phyloP scores from a whole-genome alignment of 2,329 filamentous ascomycete species.

The Madurella mycetomatis region DNA sequence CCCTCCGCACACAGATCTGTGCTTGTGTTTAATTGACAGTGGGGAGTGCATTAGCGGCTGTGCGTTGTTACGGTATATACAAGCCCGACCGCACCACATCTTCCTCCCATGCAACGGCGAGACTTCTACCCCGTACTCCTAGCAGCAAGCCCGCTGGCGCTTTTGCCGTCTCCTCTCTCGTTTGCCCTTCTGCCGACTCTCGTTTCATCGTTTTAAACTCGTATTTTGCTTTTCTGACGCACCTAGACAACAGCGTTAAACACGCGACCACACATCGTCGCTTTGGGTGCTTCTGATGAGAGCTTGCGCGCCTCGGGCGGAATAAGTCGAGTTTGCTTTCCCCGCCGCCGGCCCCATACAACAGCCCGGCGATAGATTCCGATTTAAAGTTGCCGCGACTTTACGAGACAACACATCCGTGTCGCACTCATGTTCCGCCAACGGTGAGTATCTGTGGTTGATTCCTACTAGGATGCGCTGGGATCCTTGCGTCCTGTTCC shows the following conservation, averaged over 20 bases:
- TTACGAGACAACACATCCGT: slow-evolving; percentile 3
- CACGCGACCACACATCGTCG: background rate
- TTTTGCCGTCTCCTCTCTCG: slow-evolving; percentile 19
- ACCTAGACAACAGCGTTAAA: background rate
- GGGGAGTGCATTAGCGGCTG: slow-evolving; percentile 19
- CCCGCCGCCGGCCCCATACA: background rate
- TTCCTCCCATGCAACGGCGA: slow-evolving; percentile 1
- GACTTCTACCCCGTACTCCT: background rate
- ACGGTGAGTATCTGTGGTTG: slow-evolving; percentile 13
- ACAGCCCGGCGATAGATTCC: background rate
- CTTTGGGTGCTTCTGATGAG: background rate
- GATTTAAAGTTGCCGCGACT: background rate
- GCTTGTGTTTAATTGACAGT: slow-evolving; percentile 12
- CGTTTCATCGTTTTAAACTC: slow-evolving; percentile 14
- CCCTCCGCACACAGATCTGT: slow-evolving; percentile 10
- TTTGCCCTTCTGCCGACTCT: slow-evolving; percentile 17
- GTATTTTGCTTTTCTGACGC: background rate
- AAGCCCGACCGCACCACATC: slow-evolving; percentile 15
- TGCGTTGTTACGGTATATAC: slow-evolving; percentile 17
- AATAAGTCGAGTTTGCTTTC: background rate
- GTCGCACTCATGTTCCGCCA: slow-evolving; percentile 22
- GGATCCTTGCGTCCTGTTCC: background rate
- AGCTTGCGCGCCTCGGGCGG: background rate
- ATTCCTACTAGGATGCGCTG: too few species aligned
- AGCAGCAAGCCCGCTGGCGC: slow-evolving; percentile 1